A percentile compares a stretch with the other conserved stretches of the same genome.
phyloP scores from a whole-genome alignment of 768 basidiomycete species.

The Tricholoma flavovirens region DNA sequence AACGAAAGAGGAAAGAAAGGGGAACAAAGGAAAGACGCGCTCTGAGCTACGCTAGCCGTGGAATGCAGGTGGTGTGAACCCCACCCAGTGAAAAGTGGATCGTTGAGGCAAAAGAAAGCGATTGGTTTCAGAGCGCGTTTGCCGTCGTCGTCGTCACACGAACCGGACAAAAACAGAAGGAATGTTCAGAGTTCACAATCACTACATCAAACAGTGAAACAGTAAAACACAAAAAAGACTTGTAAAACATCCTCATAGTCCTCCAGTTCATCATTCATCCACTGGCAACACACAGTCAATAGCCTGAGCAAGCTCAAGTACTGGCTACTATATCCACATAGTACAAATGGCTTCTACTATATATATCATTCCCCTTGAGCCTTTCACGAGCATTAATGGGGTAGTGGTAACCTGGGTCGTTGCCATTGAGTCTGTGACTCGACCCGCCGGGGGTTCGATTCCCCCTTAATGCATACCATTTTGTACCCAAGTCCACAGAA shows the following conservation, averaged over 20 bases:
- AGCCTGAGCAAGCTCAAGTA: too few species aligned
- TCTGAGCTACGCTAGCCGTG: slow-evolving; percentile 23
- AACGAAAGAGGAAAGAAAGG: slow-evolving; percentile 23
- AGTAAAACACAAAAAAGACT: too few species aligned
- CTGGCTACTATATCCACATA: too few species aligned
- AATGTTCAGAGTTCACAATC: background rate
- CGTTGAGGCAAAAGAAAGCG: slow-evolving; percentile 23
- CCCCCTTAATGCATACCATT: slow-evolving; percentile 85
- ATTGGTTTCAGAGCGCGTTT: slow-evolving; percentile 14
- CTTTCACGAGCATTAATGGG: slow-evolving; percentile 1
- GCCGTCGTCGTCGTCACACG: slow-evolving; percentile 8
- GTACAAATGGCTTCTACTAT: too few species aligned
- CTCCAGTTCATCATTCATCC: background rate
- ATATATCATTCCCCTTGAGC: background rate
- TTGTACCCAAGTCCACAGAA: background rate
- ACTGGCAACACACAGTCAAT: too few species aligned
- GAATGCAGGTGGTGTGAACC: slow-evolving; percentile 16
- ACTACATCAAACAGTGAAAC: background rate
- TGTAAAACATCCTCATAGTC: too few species aligned
- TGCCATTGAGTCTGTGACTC: slow-evolving; percentile 20
- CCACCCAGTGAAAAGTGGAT: slow-evolving; percentile 29
- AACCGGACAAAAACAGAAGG: background rate
- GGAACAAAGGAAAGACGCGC: slow-evolving; percentile 37
- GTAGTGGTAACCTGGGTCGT: slow-evolving; percentile 8
- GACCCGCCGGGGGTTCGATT: slow-evolving; percentile 89